phyloP scores from a whole-genome alignment of 2,329 filamentous ascomycete genomes.

The Magnaporthiopsis incrustans region DNA sequence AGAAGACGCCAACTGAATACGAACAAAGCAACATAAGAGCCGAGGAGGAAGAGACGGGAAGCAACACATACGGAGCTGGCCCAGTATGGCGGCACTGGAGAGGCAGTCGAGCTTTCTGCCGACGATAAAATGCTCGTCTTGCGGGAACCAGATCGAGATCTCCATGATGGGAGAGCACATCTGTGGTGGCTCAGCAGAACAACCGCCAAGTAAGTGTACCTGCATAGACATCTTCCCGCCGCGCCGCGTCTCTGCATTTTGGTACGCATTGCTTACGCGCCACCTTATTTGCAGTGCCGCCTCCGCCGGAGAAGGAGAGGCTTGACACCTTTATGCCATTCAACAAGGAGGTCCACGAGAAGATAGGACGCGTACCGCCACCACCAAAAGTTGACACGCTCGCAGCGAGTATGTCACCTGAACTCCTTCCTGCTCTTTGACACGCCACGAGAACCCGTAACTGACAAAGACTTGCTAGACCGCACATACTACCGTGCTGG shows the following conservation, averaged over 20 bases:
- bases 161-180: constrained; percentile 79
- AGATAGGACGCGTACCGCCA: constrained; percentile 35
- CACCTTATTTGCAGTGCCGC: neutral
- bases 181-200: constrained; percentile 41
- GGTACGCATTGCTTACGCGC: neutral
- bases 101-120: constrained; percentile 66
- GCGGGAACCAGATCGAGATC: constrained; percentile 70
- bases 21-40: neutral
- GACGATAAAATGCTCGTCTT: constrained; percentile 81
- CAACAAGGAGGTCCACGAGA: constrained; percentile 27
- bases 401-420: constrained; percentile 43
- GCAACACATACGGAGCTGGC: neutral
- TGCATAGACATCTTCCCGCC: neutral
- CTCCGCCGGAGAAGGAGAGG: constrained; percentile 10
- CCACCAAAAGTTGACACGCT: constrained; percentile 48
- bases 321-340: constrained; percentile 30
- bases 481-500: constrained; percentile 44
- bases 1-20: neutral
- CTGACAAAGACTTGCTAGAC: constrained; percentile 29
- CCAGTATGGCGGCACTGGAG: constrained; percentile 18
- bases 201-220: neutral
- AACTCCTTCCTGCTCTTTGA: neutral
- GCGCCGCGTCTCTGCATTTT: neutral
- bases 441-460: neutral
- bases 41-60: neutral